Conservation (phyloP, 2,329 filamentous ascomycete species). For the Aspergillus neoniger region DNA sequence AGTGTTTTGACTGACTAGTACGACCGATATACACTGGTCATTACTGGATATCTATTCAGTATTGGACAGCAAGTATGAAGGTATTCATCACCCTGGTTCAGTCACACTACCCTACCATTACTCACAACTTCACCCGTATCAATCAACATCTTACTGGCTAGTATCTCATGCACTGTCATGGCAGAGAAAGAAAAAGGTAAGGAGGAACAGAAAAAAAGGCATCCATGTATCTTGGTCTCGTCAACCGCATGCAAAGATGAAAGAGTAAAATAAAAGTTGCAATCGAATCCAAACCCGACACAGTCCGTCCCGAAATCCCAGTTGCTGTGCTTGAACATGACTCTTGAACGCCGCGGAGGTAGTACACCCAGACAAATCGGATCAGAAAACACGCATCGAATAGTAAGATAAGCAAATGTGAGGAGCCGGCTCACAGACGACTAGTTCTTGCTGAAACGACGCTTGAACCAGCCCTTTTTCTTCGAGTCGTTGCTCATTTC, state of each 20-base stretch:
- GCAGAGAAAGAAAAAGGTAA: constrained; percentile 4
- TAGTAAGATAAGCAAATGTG: constrained; percentile 7
- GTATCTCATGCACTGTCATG: constrained; percentile 10
- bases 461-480: constrained; percentile 86
- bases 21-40: too few relatives aligned
- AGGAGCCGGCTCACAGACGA: constrained; percentile 24
- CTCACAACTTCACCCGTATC: constrained; percentile 11
- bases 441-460: constrained; percentile 67
- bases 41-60: too few relatives aligned
- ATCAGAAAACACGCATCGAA: constrained; percentile 7
- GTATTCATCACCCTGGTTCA: too few relatives aligned
- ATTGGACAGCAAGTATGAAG: too few relatives aligned
- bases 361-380: constrained; percentile 9
- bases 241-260: constrained; percentile 12
- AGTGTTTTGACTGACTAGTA: too few relatives aligned
- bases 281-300: constrained; percentile 4
- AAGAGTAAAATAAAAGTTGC: constrained; percentile 5
- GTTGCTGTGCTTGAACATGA: constrained; percentile 1
- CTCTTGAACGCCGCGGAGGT: constrained; percentile 14
- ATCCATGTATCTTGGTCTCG: constrained; percentile 27
- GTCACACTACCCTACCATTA: background rate
- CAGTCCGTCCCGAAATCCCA: constrained; percentile 5
- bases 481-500: constrained; percentile 58
- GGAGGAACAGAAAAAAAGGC: constrained; percentile 14
- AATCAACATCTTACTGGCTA: constrained; percentile 6